Percentiles rank a stretch among this genome's conserved stretches.
Evolutionary conservation across 441 rosid genomes (phyloP).

Genomic region (Gossypium gossypioides): DNA sequence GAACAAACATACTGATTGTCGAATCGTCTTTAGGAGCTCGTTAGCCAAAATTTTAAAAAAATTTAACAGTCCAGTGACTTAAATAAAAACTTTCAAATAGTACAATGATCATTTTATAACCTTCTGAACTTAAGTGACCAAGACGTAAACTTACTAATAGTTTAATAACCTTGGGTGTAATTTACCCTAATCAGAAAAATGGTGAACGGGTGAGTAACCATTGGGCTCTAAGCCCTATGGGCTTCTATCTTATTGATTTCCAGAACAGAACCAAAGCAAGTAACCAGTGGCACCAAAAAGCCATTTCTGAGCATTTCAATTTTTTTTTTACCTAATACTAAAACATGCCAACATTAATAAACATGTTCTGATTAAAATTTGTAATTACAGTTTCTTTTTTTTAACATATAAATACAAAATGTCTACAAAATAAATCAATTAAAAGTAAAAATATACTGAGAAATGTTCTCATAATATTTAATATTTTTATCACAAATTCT

Average conservation of each 20-base stretch:
- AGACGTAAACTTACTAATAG: no score
- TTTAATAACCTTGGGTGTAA: no score
- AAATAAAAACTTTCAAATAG: no score
- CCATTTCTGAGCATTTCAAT: neutral
- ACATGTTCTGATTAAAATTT: constrained; percentile 14
- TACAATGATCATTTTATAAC: no score
- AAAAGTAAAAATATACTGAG: neutral
- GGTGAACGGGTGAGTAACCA: neutral
- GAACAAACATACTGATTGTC: no score
- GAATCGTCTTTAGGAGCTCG: no score
- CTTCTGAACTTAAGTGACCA: no score
- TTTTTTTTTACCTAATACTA: neutral
- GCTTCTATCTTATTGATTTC: neutral
- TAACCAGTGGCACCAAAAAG: neutral
- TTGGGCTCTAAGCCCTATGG: neutral
- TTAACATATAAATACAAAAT: neutral
- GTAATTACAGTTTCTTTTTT: constrained; percentile 28
- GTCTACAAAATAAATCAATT: neutral
- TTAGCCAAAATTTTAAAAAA: no score
- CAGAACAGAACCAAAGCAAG: neutral
- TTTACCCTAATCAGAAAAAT: no score
- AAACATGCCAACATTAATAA: neutral
- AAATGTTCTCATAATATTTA: neutral
- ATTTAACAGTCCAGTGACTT: no score
- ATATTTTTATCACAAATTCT: neutral